Evolutionary conservation across 176 grass and related monocot genomes (phyloP), one percentile per base, ranked within the genome.

Genomic region (Chloris gayana): DNA sequence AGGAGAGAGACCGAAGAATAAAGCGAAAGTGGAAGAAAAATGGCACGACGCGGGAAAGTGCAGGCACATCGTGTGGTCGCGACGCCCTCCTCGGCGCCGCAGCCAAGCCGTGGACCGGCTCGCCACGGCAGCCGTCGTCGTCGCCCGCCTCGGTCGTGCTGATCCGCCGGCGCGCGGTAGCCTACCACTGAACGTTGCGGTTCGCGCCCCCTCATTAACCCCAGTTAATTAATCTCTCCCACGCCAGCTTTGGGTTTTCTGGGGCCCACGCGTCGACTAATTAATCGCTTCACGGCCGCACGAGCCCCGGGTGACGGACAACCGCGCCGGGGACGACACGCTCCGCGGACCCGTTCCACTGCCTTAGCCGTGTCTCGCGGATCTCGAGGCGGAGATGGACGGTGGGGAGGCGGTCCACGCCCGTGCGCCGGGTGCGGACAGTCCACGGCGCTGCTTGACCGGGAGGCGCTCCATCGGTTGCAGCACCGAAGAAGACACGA

Each of bases 241-340:
- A 42, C 41, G 41, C 25, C 41, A 5, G 3, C 67, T 9, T 46
- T 29, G 68, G 31, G 19, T 63, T 70, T 3, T 6, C 50, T 24
- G 6, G 72, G 30, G 33, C 66, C 58, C 71, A 47, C 49, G 4
- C 3, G 7, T 12, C 14, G 42, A 21, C 32, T 74, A 64, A 74
- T 78, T 79, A 76, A 31, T 38, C 47, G 26, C 66, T 27, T 47
- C 26, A 51, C 35, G 35, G 46, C 39, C 25, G 59, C 76, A 68
- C 76, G 22, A 80, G 67, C 26, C 81, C 75, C 70, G 63, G 77
- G 49, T 70, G 70, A 80, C 87, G 70, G 54, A 11, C 54, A 22
- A 76, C 87, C 77, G 64, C 54, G 46, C 19, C 5, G 29, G 21
- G 34, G 7, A 50, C 14, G 47, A 14, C 34, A 13, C 5, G 7